Base-by-base conservation (phyloP, 2,329 filamentous ascomycete genomes). In the Fusarium lyarnte region DNA sequence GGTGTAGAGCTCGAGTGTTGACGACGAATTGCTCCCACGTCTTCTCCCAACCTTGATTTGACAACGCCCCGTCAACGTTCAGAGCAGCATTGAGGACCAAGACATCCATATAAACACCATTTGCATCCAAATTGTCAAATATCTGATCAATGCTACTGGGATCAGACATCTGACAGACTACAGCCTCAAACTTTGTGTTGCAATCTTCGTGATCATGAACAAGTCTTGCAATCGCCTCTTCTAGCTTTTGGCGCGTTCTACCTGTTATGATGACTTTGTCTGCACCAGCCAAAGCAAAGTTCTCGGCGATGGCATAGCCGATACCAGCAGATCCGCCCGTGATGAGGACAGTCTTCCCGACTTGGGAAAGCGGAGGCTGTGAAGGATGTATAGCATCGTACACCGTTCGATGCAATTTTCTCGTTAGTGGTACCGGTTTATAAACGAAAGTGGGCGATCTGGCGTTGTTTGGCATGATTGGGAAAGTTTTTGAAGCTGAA, bases 271-370 rank as follows among this genome's bases (percentile, higher is more conserved):
- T 63, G 16, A 54, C 11, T 10, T 27, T 25, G 13, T 54, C 35
- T 8, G 62, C 62, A 19, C 47, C 39, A 1, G 46, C 39, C 3
- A 29, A 11, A 9, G 33, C 39, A 13, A 65, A 65, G 4, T 27
- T 29, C 19, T 27, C 14, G 2, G 62, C 58, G 10, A 29, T 65
- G 9, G 41, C 39, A 8, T 45, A 63, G 2, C 62, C 39, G 3
- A 65, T 65, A 6, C 58, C 58, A 2, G 23, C 13, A 12, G 62
- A 46, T 11, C 46, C 58, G 16, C 58, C 58, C 7, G 62, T 65
- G 19, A 65, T 25, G 14, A 54, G 46, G 4, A 63, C 21, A 1
- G 39, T 65, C 21, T 14, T 65, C 3, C 46, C 58, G 25, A 23
- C 16, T 36, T 65, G 62, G 6, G 46, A 65, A 5, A 65, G 4